Percentiles rank a stretch among this genome's conserved stretches.
Evolutionary conservation across 495 filamentous ascomycete species (phyloP).

Genomic region (Podospora bellae-mahoneyi): DNA sequence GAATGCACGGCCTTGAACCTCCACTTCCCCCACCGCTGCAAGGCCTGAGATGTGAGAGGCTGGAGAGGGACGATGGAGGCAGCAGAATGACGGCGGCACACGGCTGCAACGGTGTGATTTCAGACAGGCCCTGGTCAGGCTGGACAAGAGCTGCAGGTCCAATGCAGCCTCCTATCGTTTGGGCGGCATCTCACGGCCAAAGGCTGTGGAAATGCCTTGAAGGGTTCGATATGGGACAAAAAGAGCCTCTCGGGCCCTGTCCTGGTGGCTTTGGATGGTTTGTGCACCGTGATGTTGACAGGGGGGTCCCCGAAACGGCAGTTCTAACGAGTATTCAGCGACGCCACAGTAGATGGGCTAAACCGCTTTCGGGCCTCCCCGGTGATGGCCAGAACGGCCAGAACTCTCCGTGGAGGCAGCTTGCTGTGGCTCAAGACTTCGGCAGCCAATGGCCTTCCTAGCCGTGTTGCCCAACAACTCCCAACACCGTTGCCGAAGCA

Average conservation of each 20-base stretch:
- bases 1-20: background rate
- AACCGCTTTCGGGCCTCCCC: slow-evolving; percentile 21
- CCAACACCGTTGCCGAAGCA: background rate
- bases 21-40: background rate
- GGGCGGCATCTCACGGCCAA: slow-evolving; percentile 3
- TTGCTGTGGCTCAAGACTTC: slow-evolving; percentile 12
- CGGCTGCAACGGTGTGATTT: slow-evolving; percentile 23
- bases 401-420: slow-evolving; percentile 27
- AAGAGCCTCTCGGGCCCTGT: slow-evolving; percentile 29
- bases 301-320: slow-evolving; percentile 24
- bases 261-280: slow-evolving; percentile 25
- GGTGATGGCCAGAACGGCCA: slow-evolving; percentile 3
- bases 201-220: slow-evolving; percentile 11
- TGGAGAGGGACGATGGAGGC: slow-evolving; percentile 8
- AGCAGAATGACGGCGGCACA: slow-evolving; percentile 1
- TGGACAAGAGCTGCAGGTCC: slow-evolving; percentile 19
- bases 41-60: background rate
- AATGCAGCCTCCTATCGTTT: slow-evolving; percentile 4
- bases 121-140: slow-evolving; percentile 19
- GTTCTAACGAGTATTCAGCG: slow-evolving; percentile 34
- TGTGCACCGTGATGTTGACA: slow-evolving; percentile 12
- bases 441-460: slow-evolving; percentile 22
- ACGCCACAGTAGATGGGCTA: slow-evolving; percentile 22
- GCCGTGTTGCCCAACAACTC: slow-evolving; percentile 10
- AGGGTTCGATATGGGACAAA: slow-evolving; percentile 8